Evolutionary conservation across 2,329 filamentous ascomycete species (phyloP), one percentile per base, ranked within the genome.

Genomic region (Chalaropsis ovoidea): DNA sequence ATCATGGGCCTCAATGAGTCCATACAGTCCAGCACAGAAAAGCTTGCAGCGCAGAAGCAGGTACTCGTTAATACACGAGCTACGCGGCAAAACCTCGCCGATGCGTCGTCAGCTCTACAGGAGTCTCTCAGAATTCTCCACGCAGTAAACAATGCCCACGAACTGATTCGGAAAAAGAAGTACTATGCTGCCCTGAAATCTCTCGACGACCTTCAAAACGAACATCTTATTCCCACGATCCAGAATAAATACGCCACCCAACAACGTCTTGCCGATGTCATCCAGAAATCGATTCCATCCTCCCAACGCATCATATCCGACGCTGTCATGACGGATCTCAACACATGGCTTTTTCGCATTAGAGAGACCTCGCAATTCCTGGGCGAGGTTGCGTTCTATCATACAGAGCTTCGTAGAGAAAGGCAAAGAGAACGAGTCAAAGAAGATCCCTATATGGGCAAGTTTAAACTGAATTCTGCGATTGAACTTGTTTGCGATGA

Each of bases 401-500:
- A 97, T 72, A 99, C 94, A 0, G 89, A 96, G 71, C 83, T 95
- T 73, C 85, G 94, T 56, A 84, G 93, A 69, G 84, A 85, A 27
- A 83, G 93, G 62, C 90, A 95, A 72, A 88, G 91, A 73, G 87
- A 95, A 71, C 84, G 94, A 22, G 83, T 88, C 8, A 88, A 95
- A 69, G 81, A 85, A 22, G 86, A 91, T 68, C 79, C 84, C 0
- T 91, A 89, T 69, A 79, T 97, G 54, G 80, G 81, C 42, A 87
- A 88, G 70, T 96, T 96, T 78, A 95, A 90, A 73, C 78, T 99
- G 39, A 99, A 97, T 74, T 97, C 94, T 8, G 88, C 94, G 1
- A 94, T 97, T 69, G 94, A 99, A 75, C 80, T 97, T 58, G 92
- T 97, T 6, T 92, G 90, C 56, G 94, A 99, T 70, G 94, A 99